Base-by-base conservation (phyloP, 257 asterid species). In the Solanum okadae region DNA sequence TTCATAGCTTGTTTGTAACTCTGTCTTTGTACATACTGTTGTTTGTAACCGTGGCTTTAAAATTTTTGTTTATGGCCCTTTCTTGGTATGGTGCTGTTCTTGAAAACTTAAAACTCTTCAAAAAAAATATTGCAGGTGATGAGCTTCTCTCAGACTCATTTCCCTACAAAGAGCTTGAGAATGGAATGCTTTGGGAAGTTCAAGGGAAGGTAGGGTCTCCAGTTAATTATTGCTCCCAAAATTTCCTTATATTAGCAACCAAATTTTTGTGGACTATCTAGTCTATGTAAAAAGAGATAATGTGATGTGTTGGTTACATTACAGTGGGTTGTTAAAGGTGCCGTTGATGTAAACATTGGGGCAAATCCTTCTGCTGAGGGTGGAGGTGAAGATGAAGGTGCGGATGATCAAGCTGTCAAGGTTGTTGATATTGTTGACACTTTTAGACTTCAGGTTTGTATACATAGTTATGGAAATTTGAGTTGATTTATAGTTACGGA, bases 301-400 rank as follows among this genome's bases (percentile, higher is more conserved):
- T 44, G 31, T 35, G 61, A 5, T 34, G 44, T 61, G 35, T 72
- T 29, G 82, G 38, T 7, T 67, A 77, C 27, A 88, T 91, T 37
- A 33, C 91, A 96, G 98, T 96, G 99, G 99, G 99, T 96, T 29
- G 91, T 82, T 9, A 68, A 79, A 22, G 98, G 98, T 38, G 88
- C 96, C 6, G 87, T 95, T n/a, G 96, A 94, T 85, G 96, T 96
- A 5, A 91, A 96, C 92, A 96, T 96, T 61, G 99, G 99, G 33
- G 99, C 99, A 40, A 96, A 95, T 89, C 98, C 99, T 23, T 96
- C 99, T 10, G 98, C 98, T 1, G 98, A 96, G 91, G 98, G 98
- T 8, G 93, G 89, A 22, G 93, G 79, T 1, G 99, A 95, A 0
- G 99, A 95, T 86, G 99, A 96, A 90, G 96, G 98, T 16, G 95